phyloP scores from a whole-genome alignment of 495 filamentous ascomycete species.

The Neurospora discreta region DNA sequence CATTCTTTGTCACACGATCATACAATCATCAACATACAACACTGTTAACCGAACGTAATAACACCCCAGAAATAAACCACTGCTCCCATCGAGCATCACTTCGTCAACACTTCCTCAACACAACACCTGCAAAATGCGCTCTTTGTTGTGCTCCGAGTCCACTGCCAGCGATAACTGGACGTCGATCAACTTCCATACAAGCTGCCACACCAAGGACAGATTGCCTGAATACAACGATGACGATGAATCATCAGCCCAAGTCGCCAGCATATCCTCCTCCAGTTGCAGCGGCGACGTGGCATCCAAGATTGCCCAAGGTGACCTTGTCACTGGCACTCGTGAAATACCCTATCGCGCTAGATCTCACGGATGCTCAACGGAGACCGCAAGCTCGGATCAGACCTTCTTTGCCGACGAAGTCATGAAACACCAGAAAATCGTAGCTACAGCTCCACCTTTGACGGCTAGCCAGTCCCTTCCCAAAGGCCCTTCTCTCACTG shows the following conservation, averaged over 20 bases:
- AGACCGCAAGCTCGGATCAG: constrained; percentile 4
- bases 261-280: constrained; percentile 1
- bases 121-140: background rate
- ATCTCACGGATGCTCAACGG: constrained; percentile 7
- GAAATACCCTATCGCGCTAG: background rate
- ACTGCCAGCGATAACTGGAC: background rate
- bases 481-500: background rate
- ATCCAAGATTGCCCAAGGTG: background rate
- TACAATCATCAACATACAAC: background rate
- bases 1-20: background rate
- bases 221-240: constrained; percentile 19
- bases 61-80: background rate
- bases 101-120: background rate
- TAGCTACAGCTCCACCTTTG: background rate
- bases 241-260: constrained; percentile 17
- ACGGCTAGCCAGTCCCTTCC: background rate
- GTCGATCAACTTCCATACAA: background rate
- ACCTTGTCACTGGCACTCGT: background rate
- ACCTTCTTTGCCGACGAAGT: background rate
- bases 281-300: background rate
- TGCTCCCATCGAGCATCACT: background rate
- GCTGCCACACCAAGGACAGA: constrained; percentile 11
- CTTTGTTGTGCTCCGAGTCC: background rate
- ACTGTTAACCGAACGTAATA: background rate
- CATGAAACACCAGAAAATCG: background rate